These are phyloP conservation scores for Aspergillus pseudoglaucus DNA, from an alignment of 2,329 filamentous ascomycete genomes.

Conservation along the genomic window DNA sequence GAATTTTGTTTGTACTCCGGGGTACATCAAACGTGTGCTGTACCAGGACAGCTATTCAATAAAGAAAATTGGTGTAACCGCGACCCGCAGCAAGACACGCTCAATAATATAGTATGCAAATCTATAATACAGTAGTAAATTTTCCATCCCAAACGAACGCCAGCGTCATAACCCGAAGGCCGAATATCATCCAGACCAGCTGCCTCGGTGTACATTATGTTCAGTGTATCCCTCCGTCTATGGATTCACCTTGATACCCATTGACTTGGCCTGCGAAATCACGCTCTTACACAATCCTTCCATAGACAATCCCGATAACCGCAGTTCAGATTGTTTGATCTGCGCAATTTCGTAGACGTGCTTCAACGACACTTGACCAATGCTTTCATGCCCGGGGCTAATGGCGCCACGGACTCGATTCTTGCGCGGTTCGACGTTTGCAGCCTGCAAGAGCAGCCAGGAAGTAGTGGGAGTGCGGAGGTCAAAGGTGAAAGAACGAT, in stretches of 20 bases:
- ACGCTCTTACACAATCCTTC: conserved; percentile 67
- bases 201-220: background rate
- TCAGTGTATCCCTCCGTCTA: conserved; percentile 27
- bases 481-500: conserved; percentile 89
- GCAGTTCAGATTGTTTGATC: conserved; percentile 78
- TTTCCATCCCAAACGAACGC: conserved; percentile 1
- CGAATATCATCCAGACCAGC: background rate
- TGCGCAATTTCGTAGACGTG: conserved; percentile 97
- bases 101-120: background rate
- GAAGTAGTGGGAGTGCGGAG: conserved; percentile 91
- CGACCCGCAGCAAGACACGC: background rate
- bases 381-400: conserved; percentile 66
- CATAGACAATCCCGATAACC: conserved; percentile 64
- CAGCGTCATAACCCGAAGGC: conserved; percentile 4
- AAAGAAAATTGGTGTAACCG: too few relatives aligned
- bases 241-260: conserved; percentile 65
- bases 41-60: too few relatives aligned
- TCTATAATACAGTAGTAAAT: conserved; percentile 1
- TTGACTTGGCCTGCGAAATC: conserved; percentile 67
- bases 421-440: conserved; percentile 64
- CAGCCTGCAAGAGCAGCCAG: conserved; percentile 78
- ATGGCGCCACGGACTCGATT: conserved; percentile 68
- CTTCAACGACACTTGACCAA: conserved; percentile 87
- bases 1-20: background rate
- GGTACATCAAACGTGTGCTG: too few relatives aligned